A percentile compares a stretch with the other conserved stretches of the same genome.
Conservation (phyloP, 768 basidiomycete genomes). For the Pulveroboletus frians region DNA sequence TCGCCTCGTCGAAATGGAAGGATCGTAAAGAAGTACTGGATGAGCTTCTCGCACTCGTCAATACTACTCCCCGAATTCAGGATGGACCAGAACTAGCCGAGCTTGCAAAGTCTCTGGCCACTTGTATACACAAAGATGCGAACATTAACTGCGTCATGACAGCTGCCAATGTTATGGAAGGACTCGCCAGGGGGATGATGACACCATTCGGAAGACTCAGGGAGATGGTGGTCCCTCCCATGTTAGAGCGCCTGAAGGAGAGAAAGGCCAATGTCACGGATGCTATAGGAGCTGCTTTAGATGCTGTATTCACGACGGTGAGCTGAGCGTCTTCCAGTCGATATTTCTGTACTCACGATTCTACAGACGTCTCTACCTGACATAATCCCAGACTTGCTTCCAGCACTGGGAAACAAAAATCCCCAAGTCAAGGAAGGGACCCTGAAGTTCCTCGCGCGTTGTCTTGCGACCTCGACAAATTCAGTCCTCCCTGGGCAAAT, state of each 20-base stretch:
- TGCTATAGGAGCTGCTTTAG: conserved; percentile 78
- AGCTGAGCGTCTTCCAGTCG: conserved; percentile 24
- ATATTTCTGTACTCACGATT: conserved; percentile 1
- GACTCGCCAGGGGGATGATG: conserved; percentile 79
- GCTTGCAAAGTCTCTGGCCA: conserved; percentile 68
- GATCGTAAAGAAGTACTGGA: conserved; percentile 91
- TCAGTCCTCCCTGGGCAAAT: conserved; percentile 73
- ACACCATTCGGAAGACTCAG: conserved; percentile 67
- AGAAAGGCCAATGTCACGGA: conserved; percentile 89
- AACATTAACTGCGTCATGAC: conserved; percentile 94
- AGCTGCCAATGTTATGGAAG: conserved; percentile 81
- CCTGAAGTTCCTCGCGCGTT: conserved; percentile 79
- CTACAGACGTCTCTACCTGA: conserved; percentile 72
- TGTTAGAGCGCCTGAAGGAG: conserved; percentile 91
- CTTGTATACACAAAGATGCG: conserved; percentile 80
- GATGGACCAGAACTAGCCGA: conserved; percentile 77
- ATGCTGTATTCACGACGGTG: conserved; percentile 84
- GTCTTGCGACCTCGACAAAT: conserved; percentile 61
- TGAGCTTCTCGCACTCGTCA: conserved; percentile 67
- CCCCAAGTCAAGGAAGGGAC: conserved; percentile 95
- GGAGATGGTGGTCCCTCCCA: conserved; percentile 63
- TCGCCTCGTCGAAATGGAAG: conserved; percentile 96
- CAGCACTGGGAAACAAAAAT: conserved; percentile 81
- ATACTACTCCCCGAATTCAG: conserved; percentile 67
- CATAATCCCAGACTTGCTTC: conserved; percentile 75